Conservation (phyloP, 2,329 filamentous ascomycete genomes). For the Colletotrichum orbiculare region DNA sequence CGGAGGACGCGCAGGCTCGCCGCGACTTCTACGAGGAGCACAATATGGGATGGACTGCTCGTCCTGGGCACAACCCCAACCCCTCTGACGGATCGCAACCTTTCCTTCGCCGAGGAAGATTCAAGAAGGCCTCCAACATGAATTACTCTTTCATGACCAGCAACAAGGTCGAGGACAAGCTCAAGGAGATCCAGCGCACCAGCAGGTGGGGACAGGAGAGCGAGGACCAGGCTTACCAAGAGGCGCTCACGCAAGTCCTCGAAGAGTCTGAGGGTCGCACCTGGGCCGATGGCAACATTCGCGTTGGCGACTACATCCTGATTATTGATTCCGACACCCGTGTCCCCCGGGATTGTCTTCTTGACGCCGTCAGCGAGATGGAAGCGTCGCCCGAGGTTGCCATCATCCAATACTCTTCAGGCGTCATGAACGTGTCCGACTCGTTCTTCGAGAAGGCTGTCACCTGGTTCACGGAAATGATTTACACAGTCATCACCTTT, state of each 20-base stretch:
- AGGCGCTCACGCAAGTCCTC: conserved; percentile 57
- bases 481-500: conserved; percentile 79
- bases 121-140: conserved; percentile 77
- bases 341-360: conserved; percentile 73
- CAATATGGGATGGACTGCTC: conserved; percentile 67
- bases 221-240: conserved; percentile 56
- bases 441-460: conserved; percentile 80
- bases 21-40: conserved; percentile 68
- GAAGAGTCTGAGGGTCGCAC: conserved; percentile 62
- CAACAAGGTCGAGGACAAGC: conserved; percentile 65
- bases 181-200: conserved; percentile 54
- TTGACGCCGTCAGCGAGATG: conserved; percentile 79
- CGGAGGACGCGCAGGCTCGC: conserved; percentile 58
- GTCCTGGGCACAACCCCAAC: conserved; percentile 63
- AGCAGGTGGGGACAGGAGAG: conserved; percentile 50
- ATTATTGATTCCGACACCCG: conserved; percentile 77
- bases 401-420: conserved; percentile 78
- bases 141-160: conserved; percentile 70
- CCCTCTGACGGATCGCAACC: conserved; percentile 54
- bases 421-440: conserved; percentile 80
- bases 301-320: conserved; percentile 71
- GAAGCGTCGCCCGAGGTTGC: conserved; percentile 75
- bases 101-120: conserved; percentile 69
- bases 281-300: conserved; percentile 68
- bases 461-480: conserved; percentile 82